These are phyloP conservation scores for Gleditsia sinensis DNA, from an alignment of 306 rosid species.

Conservation along the genomic window DNA sequence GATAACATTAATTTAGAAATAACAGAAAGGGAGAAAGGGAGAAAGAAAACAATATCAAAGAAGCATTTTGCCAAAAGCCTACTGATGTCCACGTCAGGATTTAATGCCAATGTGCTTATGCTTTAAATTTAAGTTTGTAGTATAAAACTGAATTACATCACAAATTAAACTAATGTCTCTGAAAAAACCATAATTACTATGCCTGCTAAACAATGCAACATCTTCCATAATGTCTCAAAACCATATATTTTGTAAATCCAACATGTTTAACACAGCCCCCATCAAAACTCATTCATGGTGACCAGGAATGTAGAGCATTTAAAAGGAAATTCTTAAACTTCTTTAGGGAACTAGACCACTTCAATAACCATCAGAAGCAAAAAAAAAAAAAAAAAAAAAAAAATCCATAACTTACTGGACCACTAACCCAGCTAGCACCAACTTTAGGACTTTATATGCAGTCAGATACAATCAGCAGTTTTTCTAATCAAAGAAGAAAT, in stretches of 20 bases:
- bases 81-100: slow-evolving; percentile 1
- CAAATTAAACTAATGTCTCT: neutral
- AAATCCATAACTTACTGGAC: too few relatives aligned
- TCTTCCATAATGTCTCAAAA: neutral
- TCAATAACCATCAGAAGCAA: neutral
- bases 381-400: too few relatives aligned
- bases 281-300: slow-evolving; percentile 2
- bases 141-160: neutral
- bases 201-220: neutral
- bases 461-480: neutral
- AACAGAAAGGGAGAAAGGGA: neutral
- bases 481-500: neutral
- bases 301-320: neutral
- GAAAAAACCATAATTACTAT: neutral
- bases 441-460: neutral
- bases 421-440: neutral
- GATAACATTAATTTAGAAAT: neutral
- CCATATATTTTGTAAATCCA: neutral
- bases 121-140: neutral
- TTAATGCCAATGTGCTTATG: neutral
- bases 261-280: neutral
- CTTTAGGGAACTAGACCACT: neutral
- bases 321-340: neutral
- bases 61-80: neutral
- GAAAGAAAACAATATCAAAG: neutral